phyloP scores from a whole-genome alignment of 768 basidiomycete species.

The Kwoniella europaea region DNA sequence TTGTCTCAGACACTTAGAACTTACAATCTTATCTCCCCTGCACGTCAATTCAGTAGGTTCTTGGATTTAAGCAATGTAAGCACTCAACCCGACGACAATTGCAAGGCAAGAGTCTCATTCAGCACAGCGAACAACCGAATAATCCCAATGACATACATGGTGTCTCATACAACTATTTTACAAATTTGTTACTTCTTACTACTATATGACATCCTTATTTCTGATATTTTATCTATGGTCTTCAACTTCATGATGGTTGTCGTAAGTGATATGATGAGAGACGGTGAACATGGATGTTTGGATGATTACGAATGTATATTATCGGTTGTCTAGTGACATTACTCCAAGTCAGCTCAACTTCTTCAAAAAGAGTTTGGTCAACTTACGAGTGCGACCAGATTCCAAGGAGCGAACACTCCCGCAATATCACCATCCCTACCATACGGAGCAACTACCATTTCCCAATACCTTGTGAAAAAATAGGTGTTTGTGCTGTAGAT shows the following conservation, averaged over 20 bases:
- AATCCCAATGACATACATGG: background rate
- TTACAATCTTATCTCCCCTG: no score
- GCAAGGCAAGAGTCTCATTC: no score
- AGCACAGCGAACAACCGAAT: background rate
- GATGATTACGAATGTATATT: background rate
- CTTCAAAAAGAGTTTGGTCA: background rate
- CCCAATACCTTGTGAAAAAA: constrained; percentile 14
- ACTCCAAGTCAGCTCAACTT: background rate
- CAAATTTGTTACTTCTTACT: background rate
- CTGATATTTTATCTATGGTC: no score
- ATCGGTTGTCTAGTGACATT: background rate
- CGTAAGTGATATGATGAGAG: background rate
- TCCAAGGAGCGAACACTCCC: constrained; percentile 9
- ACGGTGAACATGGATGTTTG: background rate
- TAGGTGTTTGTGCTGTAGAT: constrained; percentile 4
- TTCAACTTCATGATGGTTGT: background rate
- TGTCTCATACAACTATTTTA: background rate
- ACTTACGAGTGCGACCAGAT: constrained; percentile 4
- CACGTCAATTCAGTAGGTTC: no score
- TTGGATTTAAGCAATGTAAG: no score
- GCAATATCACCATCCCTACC: constrained; percentile 1
- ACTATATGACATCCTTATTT: background rate
- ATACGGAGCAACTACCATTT: constrained; percentile 14
- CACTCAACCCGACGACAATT: no score
- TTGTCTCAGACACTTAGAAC: background rate